These are phyloP conservation scores for Lipomyces starkeyi DNA, from an alignment of 805 yeast genomes.

Conservation along the genomic window DNA sequence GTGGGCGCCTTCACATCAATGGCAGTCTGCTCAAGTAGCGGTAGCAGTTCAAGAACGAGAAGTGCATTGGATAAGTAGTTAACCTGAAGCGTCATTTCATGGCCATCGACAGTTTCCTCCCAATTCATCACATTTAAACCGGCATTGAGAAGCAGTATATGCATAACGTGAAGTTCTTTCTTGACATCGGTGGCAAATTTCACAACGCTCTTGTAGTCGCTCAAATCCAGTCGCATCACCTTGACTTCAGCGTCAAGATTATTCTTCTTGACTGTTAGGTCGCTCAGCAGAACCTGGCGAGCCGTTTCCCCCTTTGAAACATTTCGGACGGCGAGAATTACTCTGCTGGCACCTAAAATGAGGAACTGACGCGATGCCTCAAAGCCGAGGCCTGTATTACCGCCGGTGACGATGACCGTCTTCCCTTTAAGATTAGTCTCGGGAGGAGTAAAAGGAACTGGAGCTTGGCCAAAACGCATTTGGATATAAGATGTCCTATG, in stretches of 20 bases:
- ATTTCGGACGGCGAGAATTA: conserved; percentile 21
- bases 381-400: conserved; percentile 19
- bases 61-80: conserved; percentile 9
- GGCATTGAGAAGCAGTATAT: not conserved
- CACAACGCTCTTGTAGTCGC: conserved; percentile 7
- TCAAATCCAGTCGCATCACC: conserved; percentile 17
- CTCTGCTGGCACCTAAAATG: not conserved
- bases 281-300: not conserved
- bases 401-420: conserved; percentile 27
- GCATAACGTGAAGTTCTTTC: not conserved
- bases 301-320: conserved; percentile 18
- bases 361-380: conserved; percentile 23
- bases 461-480: not conserved
- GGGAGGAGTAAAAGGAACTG: not conserved
- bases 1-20: not conserved
- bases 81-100: conserved; percentile 9
- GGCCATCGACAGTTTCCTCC: conserved; percentile 8
- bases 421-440: not conserved
- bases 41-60: conserved; percentile 5
- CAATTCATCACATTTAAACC: conserved; percentile 2
- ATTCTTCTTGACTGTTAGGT: not conserved
- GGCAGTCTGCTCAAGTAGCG: conserved; percentile 11
- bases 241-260: not conserved
- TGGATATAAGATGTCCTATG: too few relatives aligned
- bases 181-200: conserved; percentile 7